A percentile compares a stretch with the other conserved stretches of the same genome.
These are phyloP conservation scores for Penicillium lagena DNA, from an alignment of 495 filamentous ascomycete genomes.

Conservation along the genomic window DNA sequence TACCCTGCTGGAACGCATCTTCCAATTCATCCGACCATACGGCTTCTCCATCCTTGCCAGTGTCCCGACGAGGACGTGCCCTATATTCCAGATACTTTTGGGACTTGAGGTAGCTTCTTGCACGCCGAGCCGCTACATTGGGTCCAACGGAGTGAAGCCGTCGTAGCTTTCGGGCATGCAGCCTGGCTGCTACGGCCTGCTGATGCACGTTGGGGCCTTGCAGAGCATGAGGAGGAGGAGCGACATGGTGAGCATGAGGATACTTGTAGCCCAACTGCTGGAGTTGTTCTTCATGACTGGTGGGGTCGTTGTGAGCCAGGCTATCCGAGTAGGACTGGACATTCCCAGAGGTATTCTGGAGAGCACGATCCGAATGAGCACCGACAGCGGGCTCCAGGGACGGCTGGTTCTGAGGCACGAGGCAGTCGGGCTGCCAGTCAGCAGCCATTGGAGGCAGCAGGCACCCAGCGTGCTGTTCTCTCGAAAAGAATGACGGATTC, in stretches of 20 bases:
- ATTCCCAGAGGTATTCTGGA: conserved; percentile 46
- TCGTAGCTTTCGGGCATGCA: conserved; percentile 33
- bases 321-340: conserved; percentile 39
- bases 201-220: conserved; percentile 22
- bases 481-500: conserved; percentile 50
- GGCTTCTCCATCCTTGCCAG: conserved; percentile 46
- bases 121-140: conserved; percentile 23
- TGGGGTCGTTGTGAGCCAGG: conserved; percentile 24
- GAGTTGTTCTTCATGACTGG: conserved; percentile 31
- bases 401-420: conserved; percentile 35
- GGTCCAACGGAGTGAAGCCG: conserved; percentile 33
- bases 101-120: conserved; percentile 39
- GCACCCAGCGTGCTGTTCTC: conserved; percentile 34
- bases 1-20: conserved; percentile 85
- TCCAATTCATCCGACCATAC: conserved; percentile 84
- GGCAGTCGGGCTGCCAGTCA: conserved; percentile 42
- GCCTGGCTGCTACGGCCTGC: conserved; percentile 25
- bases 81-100: conserved; percentile 58
- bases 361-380: conserved; percentile 35
- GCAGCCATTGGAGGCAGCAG: conserved; percentile 35
- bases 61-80: conserved; percentile 55
- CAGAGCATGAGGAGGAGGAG: conserved; percentile 26
- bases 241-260: conserved; percentile 15
- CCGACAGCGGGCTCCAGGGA: conserved; percentile 30
- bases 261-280: conserved; percentile 38